Evolutionary conservation across 2,329 filamentous ascomycete genomes (phyloP).

Genomic region (Ophiognomonia clavigignenti-juglandacearum): DNA sequence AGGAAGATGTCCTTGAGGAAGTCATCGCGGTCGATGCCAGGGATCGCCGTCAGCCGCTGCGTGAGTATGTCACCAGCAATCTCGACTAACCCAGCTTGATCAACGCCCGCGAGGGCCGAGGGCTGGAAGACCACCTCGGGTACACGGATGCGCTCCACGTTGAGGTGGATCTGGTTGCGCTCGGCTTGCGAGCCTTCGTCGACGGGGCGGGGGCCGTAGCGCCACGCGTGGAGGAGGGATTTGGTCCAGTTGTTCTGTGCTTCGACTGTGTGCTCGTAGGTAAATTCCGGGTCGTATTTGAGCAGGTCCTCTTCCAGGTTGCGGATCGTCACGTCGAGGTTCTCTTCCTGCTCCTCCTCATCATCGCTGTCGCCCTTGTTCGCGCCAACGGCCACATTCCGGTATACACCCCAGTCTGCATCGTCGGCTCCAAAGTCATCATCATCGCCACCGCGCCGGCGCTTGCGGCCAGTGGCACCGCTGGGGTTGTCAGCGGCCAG

Average conservation of each 20-base stretch:
- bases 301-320: conserved; percentile 79
- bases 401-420: conserved; percentile 96
- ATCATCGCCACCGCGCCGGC: conserved; percentile 82
- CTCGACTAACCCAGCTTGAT: conserved; percentile 90
- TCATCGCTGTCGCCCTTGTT: conserved; percentile 70
- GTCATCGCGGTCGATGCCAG: conserved; percentile 51
- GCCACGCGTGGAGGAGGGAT: conserved; percentile 82
- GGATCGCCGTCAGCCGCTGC: conserved; percentile 63
- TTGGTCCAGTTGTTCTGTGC: conserved; percentile 96
- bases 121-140: conserved; percentile 93
- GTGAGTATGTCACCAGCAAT: conserved; percentile 86
- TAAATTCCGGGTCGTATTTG: conserved; percentile 81
- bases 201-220: conserved; percentile 81
- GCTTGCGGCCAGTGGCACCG: conserved; percentile 58
- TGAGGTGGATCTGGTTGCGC: conserved; percentile 85
- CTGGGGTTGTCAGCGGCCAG: conserved; percentile 83
- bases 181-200: conserved; percentile 74
- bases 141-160: conserved; percentile 91
- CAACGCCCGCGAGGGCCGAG: conserved; percentile 75
- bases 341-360: conserved; percentile 88
- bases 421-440: conserved; percentile 97
- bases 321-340: conserved; percentile 69
- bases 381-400: conserved; percentile 81
- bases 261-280: conserved; percentile 85
- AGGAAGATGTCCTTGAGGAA: conserved; percentile 86